Base-by-base conservation (phyloP, 768 basidiomycete species). In the Saitozyma podzolica region DNA sequence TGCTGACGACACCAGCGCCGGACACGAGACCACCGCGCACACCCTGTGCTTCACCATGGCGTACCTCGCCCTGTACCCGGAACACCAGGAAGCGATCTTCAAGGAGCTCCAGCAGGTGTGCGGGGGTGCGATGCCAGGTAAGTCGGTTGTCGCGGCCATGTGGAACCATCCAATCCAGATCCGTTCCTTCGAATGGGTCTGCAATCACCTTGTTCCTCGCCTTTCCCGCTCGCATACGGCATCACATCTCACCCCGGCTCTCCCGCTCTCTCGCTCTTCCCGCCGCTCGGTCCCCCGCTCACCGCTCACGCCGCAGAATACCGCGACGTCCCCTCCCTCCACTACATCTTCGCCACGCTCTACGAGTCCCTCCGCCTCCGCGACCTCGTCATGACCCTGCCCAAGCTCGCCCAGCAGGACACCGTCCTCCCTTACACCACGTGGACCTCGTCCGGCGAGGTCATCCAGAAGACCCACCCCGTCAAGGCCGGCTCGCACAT, bases 21-120 rank as follows among this genome's bases (percentile, higher is more conserved):
- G 75, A 16, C 75, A 74, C 47, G 76, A 75, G 49, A 78, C 77
- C 8, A 64, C 70, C 2, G 70, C 67, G 10, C 67, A 78, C 55
- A 69, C 70, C 9, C 59, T 78, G n/a, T 58, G 67, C 11, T 75
- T 72, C 37, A 58, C 72, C n/a, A 59, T 76, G 10, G 73, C 65
- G 19, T 73, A 69, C 49, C 68, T 78, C 9, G 72, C 76, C 0
- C 43, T 73, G 2, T 64, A 77, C 51, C 77, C 74, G 8, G 65
- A 73, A 16, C 63, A 64, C 50, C 78, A 79, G 60, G 73, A 77
- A 17, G 62, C 59, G 50, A 41, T 79, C 10, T 62, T 59, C 56
- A 50, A 70, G 20, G 71, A 77, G 54, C 52, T 77, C 37, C 29
- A 37, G 8, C 43, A 61, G 5, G 69, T 66, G 5, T 66, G 66